phyloP scores from a whole-genome alignment of 108 stramenopile species.

The Skeletonema grethae region DNA sequence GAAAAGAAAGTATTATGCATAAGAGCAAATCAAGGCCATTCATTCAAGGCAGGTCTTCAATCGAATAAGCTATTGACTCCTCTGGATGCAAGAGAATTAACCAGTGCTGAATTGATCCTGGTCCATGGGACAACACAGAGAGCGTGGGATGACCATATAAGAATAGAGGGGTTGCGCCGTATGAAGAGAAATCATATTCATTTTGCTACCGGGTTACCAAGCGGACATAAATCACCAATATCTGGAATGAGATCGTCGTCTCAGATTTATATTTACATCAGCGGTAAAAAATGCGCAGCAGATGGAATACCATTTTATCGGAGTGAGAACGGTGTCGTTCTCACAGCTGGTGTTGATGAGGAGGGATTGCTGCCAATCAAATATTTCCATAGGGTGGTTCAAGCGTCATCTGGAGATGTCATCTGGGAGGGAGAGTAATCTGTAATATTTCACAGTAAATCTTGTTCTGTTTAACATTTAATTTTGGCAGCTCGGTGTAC shows the following conservation, averaged over 20 bases:
- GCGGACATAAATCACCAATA: slow-evolving; percentile 49
- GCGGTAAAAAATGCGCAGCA: slow-evolving; percentile 60
- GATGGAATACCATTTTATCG: slow-evolving; percentile 68
- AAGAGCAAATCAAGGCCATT: slow-evolving; percentile 88
- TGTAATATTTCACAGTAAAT: too few relatives aligned
- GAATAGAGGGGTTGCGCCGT: slow-evolving; percentile 58
- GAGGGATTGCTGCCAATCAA: slow-evolving; percentile 66
- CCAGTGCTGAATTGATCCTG: slow-evolving; percentile 26
- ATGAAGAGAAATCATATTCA: slow-evolving; percentile 87
- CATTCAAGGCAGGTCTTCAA: slow-evolving; percentile 50
- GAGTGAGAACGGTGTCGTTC: slow-evolving; percentile 77
- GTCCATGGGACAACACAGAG: slow-evolving; percentile 79
- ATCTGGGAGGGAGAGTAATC: slow-evolving; percentile 16
- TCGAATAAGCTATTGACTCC: slow-evolving; percentile 55
- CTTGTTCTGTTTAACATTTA: neutral
- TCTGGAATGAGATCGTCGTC: slow-evolving; percentile 80
- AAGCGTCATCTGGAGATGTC: slow-evolving; percentile 42
- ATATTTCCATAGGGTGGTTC: slow-evolving; percentile 68
- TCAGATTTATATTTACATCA: slow-evolving; percentile 71
- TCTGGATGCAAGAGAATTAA: slow-evolving; percentile 56
- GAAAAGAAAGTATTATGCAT: slow-evolving; percentile 60
- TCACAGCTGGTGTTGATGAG: slow-evolving; percentile 66
- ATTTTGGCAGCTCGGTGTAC: neutral
- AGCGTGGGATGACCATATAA: slow-evolving; percentile 67
- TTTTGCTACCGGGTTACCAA: slow-evolving; percentile 75